Base-by-base conservation (phyloP, 2,329 filamentous ascomycete species). In the Fusarium torulosum region DNA sequence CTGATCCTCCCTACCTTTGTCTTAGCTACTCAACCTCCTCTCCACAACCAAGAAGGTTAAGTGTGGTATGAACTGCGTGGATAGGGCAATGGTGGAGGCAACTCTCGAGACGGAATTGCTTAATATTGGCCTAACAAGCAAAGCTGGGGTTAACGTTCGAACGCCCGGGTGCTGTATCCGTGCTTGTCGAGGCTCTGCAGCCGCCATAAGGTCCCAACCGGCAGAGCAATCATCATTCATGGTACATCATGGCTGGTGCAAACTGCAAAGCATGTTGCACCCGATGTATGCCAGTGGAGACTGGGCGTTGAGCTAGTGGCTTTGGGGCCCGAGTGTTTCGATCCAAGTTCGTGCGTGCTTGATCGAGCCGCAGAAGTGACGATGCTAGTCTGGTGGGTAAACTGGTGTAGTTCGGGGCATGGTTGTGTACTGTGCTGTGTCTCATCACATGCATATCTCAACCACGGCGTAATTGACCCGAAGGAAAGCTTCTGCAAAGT, bases 341-440 rank as follows among this genome's bases (percentile, higher is more conserved):
- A 66, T 53, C 31, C 45, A 57, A 58, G 54, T 50, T 40, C 29
- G 27, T 46, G 44, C 45, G 20, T 51, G 55, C 57, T 67, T 55
- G 58, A 71, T 72, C 60, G 51, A 57, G 66, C 38, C 53, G 47
- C 45, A 50, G 53, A 63, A 62, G 59, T 58, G 63, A 66, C 45
- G 41, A 63, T 72, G 55, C 53, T 57, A 54, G 59, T 38, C 35
- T 27, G 25, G 46, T 35, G 38, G 27, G 45, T 43, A 37, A 42
- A 69, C 52, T 41, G 53, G 21, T 43, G 44, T 53, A 45, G 46
- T 59, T 55, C 43, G 53, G 50, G 64, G 52, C 52, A 68, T 35
- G 37, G 33, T 7, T 21, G 19, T 35, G 29, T 55, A 52, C 38
- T 52, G 52, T 38, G 42, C 37, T 29, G 21, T 42, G 15, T 35